These are phyloP conservation scores for Xylariomycetidae sp. DNA, from an alignment of 2,329 filamentous ascomycete genomes.

Conservation along the genomic window DNA sequence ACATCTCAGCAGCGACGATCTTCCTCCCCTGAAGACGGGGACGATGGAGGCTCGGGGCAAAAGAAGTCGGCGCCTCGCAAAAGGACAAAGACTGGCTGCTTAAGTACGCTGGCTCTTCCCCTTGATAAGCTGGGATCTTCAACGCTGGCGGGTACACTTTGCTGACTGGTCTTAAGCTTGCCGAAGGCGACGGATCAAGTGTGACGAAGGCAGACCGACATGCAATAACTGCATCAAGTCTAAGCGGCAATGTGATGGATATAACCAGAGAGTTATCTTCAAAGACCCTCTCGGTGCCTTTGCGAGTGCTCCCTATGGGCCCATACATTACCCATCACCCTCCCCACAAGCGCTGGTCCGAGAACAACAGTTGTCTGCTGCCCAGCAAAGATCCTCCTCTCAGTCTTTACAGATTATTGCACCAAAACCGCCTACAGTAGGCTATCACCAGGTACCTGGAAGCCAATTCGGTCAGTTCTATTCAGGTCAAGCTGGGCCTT, in stretches of 20 bases:
- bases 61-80: conserved; percentile 51
- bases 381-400: conserved; percentile 32
- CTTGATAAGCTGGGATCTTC: conserved; percentile 6
- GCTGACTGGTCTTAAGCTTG: conserved; percentile 55
- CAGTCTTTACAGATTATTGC: conserved; percentile 42
- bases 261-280: conserved; percentile 75
- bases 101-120: conserved; percentile 55
- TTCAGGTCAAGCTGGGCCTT: conserved; percentile 26
- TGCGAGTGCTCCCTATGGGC: conserved; percentile 40
- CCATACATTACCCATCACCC: conserved; percentile 38
- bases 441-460: conserved; percentile 27
- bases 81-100: conserved; percentile 85
- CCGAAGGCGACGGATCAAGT: conserved; percentile 92
- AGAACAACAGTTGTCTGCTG: conserved; percentile 35
- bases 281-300: conserved; percentile 63
- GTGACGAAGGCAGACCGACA: conserved; percentile 79
- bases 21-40: conserved; percentile 26
- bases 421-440: conserved; percentile 40
- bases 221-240: conserved; percentile 85
- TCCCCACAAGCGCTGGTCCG: conserved; percentile 40
- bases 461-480: conserved; percentile 24
- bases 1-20: conserved; percentile 25
- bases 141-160: conserved; percentile 7
- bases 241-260: conserved; percentile 77
- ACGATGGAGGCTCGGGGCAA: conserved; percentile 34